Base-by-base conservation (phyloP, 225 moss, liverwort and hornwort species). In the Thuidium tamariscinum region DNA sequence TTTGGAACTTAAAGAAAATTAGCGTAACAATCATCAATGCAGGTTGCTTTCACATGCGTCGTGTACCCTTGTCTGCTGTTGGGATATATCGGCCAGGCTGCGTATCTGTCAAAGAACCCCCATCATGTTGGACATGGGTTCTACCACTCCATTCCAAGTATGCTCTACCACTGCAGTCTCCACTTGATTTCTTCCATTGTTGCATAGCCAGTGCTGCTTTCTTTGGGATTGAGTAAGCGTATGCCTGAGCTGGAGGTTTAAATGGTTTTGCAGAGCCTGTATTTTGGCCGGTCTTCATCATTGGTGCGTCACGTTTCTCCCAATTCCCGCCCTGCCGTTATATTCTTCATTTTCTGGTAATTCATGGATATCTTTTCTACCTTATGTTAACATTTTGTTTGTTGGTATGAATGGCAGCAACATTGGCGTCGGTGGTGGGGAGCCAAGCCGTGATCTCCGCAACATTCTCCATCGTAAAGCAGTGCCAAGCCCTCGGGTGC, bases 371-470 rank as follows among this genome's bases (percentile, higher is more conserved):
- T 44, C 13, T 46, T 80, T 37, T 77, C 17, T 41, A 41, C 54
- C 29, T n/a, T 61, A n/a, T 36, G 17, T 49, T 27, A 9, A 49
- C 17, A n/a, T 55, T 27, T 78, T 55, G 23, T 21, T 34, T 84
- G 44, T 92, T 90, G n/a, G 76, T 80, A 84, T 84, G 88, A 16
- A 83, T 95, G 82, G 84, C 94, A 89, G 96, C 95, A 36, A 95
- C 96, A 51, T 83, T 96, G 65, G 96, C 97, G 15, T 95, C 96
- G 9, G 87, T 96, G 67, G 95, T 97, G 83, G 97, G 94, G 41
- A 97, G 97, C 84, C 97, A 97, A 91, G 97, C 97, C 8, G 94
- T 97, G 83, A 97, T 97, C 80, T 92, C 95, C 2, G 97, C 95
- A 44, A 93, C 96, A 4, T 97, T 96, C 84, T 97, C 96, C 69